Evolutionary conservation across 148 eudicot genomes (phyloP).

Genomic region (Tetragonia tetragonoides): DNA sequence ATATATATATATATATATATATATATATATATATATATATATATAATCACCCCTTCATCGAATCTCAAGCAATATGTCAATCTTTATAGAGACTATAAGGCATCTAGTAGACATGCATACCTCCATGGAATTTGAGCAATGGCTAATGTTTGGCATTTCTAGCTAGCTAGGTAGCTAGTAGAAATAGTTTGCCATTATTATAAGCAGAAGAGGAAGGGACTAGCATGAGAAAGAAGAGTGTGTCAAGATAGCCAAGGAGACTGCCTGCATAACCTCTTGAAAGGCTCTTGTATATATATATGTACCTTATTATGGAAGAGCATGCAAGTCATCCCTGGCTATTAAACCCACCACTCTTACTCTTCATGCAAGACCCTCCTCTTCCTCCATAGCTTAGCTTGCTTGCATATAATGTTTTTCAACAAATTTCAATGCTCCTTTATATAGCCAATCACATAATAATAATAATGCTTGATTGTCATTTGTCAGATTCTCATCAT

Average conservation of each 20-base stretch:
- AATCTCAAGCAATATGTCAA: too few relatives aligned
- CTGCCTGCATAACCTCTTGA: constrained; percentile 26
- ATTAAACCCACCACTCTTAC: constrained; percentile 33
- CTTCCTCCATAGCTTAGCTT: background rate
- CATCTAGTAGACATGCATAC: too few relatives aligned
- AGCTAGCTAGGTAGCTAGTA: too few relatives aligned
- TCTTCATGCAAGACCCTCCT: constrained; percentile 35
- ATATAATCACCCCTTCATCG: too few relatives aligned
- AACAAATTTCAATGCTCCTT: background rate
- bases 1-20: too few relatives aligned
- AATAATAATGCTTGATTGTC: background rate
- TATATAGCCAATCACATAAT: constrained; percentile 20
- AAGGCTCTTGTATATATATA: too few relatives aligned
- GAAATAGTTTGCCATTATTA: too few relatives aligned
- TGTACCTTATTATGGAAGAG: background rate
- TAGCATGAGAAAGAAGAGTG: constrained; percentile 37
- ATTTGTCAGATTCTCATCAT: constrained; percentile 19
- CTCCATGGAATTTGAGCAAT: too few relatives aligned
- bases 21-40: too few relatives aligned
- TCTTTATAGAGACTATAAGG: too few relatives aligned
- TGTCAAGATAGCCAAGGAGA: constrained; percentile 43
- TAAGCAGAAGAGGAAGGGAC: constrained; percentile 14
- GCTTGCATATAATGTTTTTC: too few relatives aligned
- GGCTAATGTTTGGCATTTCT: too few relatives aligned
- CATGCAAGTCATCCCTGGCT: constrained; percentile 55